Conservation (phyloP, 441 rosid species). For the Syzygium malaccense region DNA sequence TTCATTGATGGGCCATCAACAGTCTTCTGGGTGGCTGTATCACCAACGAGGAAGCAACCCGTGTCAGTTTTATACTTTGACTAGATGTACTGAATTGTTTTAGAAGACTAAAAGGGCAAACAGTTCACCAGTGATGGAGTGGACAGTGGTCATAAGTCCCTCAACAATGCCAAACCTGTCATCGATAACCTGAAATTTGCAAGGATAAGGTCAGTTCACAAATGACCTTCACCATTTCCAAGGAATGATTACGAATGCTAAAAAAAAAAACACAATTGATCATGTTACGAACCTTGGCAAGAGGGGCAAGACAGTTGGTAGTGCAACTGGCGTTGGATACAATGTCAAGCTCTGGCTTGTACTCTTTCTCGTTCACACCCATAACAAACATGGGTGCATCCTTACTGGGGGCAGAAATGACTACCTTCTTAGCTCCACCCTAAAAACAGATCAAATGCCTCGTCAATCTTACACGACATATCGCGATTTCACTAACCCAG, state of each 20-base stretch:
- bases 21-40: constrained; percentile 71
- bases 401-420: constrained; percentile 69
- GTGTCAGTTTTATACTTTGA: neutral
- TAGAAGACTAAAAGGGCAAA: neutral
- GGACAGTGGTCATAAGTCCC: constrained; percentile 87
- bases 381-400: constrained; percentile 89
- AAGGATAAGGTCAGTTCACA: neutral
- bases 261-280: neutral
- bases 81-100: neutral
- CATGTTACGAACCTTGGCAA: constrained; percentile 42
- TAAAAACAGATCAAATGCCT: constrained; percentile 4
- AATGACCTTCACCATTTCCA: neutral
- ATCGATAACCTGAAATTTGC: constrained; percentile 39
- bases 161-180: constrained; percentile 78
- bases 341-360: constrained; percentile 59
- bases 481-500: neutral
- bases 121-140: constrained; percentile 57
- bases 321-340: constrained; percentile 81
- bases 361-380: constrained; percentile 81
- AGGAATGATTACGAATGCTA: neutral
- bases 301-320: constrained; percentile 67
- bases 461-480: neutral
- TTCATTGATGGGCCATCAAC: constrained; percentile 85
- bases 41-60: neutral
- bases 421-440: constrained; percentile 90